Evolutionary conservation across 75 land plant genomes (phyloP), one percentile per base, ranked within the genome.

Genomic region (Picea glauca): DNA sequence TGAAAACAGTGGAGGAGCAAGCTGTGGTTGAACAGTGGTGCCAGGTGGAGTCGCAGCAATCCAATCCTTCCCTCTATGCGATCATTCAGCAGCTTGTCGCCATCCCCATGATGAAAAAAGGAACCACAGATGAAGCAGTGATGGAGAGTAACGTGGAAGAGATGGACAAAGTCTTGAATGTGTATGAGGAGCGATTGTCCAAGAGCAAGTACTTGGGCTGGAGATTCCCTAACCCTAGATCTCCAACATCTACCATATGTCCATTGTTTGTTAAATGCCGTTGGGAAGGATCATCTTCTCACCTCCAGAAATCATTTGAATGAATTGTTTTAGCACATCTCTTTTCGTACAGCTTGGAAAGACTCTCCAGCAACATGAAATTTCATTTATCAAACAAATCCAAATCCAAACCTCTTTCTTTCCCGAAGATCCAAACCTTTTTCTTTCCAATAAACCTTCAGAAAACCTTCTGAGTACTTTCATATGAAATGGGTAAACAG

Each of bases 151-250:
- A 83, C 60, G 1, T 65, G 23, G 87, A 72, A 79, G 87, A 87
- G 87, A 76, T 90, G 13, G 81, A 62, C 13, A 85, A 90, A 72
- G 91, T 90, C 21, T 80, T 90, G 35, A 90, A 90, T 56, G 79
- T 90, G 21, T 90, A 90, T 61, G 91, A 90, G 75, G 83, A 63
- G 8, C 50, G 63, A 56, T 76, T 88, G 59, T 58, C 82, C 61
- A 78, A 80, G 67, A 77, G 50, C 21, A 78, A 90, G 78, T 90
- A 85, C 79, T 63, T 90, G 81, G 1, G 83, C 81, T 23, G 65
- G 43, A 77, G 72, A 26, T 26, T 26, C 26, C 26, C 26, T 26
- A 26, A 26, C 26, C 26, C 26, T 26, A 26, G 26, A 26, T 26
- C 26, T 26, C 26, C 26, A 26, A 26, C 26, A 26, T 26, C 26